Percentiles rank a stretch among this genome's conserved stretches.
Conservation (phyloP, 192 early-diverging fungal genomes). For the Jimgerdemannia flammicorona region DNA sequence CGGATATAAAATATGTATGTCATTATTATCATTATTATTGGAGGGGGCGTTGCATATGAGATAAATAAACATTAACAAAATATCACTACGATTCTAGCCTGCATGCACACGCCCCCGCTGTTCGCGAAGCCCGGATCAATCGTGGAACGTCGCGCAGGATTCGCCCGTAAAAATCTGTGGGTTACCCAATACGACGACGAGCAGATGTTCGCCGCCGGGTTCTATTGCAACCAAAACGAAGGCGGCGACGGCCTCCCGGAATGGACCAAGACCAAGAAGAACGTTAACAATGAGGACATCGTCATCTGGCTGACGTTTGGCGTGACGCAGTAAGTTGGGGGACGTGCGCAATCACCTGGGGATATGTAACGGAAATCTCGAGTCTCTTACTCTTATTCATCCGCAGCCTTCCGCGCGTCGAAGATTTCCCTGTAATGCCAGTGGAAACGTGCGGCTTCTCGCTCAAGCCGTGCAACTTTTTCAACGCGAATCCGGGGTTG, state of each 20-base stretch:
- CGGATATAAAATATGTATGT: conserved; percentile 20
- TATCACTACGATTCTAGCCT: too few species aligned
- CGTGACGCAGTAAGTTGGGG: conserved; percentile 26
- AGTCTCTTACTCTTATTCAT: too few species aligned
- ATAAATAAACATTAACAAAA: too few species aligned
- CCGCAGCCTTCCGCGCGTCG: conserved; percentile 10
- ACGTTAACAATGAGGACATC: conserved; percentile 22
- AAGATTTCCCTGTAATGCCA: conserved; percentile 37
- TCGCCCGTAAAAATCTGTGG: conserved; percentile 34
- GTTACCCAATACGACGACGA: conserved; percentile 35
- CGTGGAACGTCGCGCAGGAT: conserved; percentile 31
- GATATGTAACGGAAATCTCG: too few species aligned
- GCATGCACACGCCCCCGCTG: conserved; percentile 17
- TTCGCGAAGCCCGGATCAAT: conserved; percentile 30
- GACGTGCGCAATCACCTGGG: too few species aligned
- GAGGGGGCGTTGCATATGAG: too few species aligned
- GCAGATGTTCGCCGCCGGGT: conserved; percentile 35
- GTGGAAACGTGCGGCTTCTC: conserved; percentile 31
- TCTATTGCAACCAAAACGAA: conserved; percentile 31
- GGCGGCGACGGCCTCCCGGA: conserved; percentile 18
- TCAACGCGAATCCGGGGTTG: conserved; percentile 27
- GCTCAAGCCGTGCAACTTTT: conserved; percentile 36
- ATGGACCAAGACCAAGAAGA: conserved; percentile 23
- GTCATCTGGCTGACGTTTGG: conserved; percentile 37
- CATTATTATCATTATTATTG: neutral